Base-by-base conservation (phyloP, 2,329 filamentous ascomycete species). In the Parasarocladium wereldwijsianum region DNA sequence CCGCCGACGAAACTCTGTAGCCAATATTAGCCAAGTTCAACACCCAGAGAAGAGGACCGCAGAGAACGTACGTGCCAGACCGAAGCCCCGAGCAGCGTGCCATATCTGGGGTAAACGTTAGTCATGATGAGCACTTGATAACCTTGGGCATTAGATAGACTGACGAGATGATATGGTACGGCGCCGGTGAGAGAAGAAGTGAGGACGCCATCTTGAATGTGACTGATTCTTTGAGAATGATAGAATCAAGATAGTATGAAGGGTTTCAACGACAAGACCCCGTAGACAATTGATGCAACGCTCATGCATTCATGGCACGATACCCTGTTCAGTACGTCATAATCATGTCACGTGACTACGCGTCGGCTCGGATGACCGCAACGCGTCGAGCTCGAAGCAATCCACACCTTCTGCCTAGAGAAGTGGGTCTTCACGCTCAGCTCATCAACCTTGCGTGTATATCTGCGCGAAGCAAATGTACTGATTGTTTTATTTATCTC, bases 21-120 rank as follows among this genome's bases (percentile, higher is more conserved):
- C 24, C 12, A n/a, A 8, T 15, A 29, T 41, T 26, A 44, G 38
- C 13, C 38, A 32, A 27, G 28, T 9, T 29, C 12, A 17, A 12
- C 28, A 34, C 35, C 34, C 30, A 13, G 23, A 31, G 12, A 16
- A 16, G 29, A 21, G 26, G 23, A 4, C n/a, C 9, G 11, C 7
- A 24, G 19, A 10, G 4, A 7, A 32, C 38, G 22, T 55, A 79
- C 76, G 51, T 96, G 84, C 56, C 85, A 96, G 51, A 93, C 66
- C 22, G 84, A 80, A 17, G 78, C 77, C 39, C 90, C 90, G 10
- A 96, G 63, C 29, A 96, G 69, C 13, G 83, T 85, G 40, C 84
- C 85, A 57, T 92, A 93, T 49, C 83, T 90, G 41, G 26, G 11
- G 30, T 26, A n/a, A n/a, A 20, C 31, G 36, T 49, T 37, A 48